A percentile compares a stretch with the other conserved stretches of the same genome.
These are phyloP conservation scores for Pythium rishiriense DNA, from an alignment of 352 stramenopile species.

Conservation along the genomic window DNA sequence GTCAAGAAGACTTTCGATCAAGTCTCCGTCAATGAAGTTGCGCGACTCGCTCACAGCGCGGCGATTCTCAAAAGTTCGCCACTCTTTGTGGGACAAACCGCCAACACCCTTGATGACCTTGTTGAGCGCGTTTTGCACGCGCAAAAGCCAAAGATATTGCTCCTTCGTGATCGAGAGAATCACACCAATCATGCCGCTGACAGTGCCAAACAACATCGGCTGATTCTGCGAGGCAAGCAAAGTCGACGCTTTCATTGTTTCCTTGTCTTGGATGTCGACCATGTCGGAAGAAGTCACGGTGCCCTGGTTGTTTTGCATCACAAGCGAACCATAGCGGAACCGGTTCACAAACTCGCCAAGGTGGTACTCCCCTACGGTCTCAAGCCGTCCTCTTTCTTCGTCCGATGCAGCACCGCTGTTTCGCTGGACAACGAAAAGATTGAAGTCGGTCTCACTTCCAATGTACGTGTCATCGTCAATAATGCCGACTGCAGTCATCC, in stretches of 20 bases:
- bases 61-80: constrained; percentile 92
- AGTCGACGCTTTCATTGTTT: not conserved
- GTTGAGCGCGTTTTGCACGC: constrained; percentile 90
- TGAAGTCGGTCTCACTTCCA: constrained; percentile 94
- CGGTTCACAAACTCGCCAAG: constrained; percentile 96
- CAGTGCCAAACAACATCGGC: constrained; percentile 93
- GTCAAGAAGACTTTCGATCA: constrained; percentile 95
- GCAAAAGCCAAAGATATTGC: constrained; percentile 90
- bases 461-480: constrained; percentile 95
- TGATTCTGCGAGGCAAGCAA: constrained; percentile 27
- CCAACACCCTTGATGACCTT: constrained; percentile 91
- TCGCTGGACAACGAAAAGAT: constrained; percentile 93
- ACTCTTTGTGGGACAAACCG: constrained; percentile 92
- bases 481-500: constrained; percentile 94
- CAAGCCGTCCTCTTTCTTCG: constrained; percentile 91
- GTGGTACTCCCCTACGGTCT: constrained; percentile 94
- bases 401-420: constrained; percentile 92
- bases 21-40: constrained; percentile 96
- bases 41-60: constrained; percentile 76
- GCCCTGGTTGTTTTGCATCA: constrained; percentile 88
- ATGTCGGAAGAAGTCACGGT: constrained; percentile 34
- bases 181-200: constrained; percentile 95
- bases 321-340: constrained; percentile 93
- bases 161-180: constrained; percentile 91
- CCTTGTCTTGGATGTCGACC: constrained; percentile 43